Evolutionary conservation across 2,329 filamentous ascomycete species (phyloP).

Genomic region (Leptographium wingfieldii): DNA sequence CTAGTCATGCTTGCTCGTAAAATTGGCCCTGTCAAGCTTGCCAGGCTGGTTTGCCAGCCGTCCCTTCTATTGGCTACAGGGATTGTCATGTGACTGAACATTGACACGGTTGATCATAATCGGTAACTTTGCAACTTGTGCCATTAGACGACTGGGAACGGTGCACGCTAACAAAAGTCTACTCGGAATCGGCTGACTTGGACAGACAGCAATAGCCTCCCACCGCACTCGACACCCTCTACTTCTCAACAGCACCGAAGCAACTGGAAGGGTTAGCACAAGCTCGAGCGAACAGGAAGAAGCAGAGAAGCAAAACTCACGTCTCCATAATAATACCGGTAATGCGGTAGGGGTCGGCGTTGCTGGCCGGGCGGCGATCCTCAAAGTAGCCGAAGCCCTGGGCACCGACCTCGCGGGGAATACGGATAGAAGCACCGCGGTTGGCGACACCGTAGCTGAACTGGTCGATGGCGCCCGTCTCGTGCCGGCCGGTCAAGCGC

Average conservation of each 20-base stretch:
- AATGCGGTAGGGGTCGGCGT: slow-evolving; percentile 67
- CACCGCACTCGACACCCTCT: neutral
- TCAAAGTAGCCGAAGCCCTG: slow-evolving; percentile 57
- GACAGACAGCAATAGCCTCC: neutral
- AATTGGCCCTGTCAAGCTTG: neutral
- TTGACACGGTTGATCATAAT: too few species aligned
- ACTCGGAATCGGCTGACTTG: neutral
- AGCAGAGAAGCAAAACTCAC: neutral
- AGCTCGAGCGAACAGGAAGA: neutral
- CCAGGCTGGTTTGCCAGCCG: neutral
- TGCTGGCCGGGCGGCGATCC: slow-evolving; percentile 57
- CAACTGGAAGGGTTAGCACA: neutral
- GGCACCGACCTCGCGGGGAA: slow-evolving; percentile 52
- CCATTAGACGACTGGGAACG: neutral
- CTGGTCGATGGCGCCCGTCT: slow-evolving; percentile 86
- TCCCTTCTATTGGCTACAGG: neutral
- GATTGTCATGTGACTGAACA: too few species aligned
- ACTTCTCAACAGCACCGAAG: slow-evolving; percentile 12
- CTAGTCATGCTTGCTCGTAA: neutral
- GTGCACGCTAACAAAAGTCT: neutral
- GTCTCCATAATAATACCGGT: slow-evolving; percentile 28
- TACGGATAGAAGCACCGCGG: slow-evolving; percentile 87
- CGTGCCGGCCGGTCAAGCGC: slow-evolving; percentile 84
- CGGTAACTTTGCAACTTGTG: neutral
- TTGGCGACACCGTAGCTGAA: slow-evolving; percentile 94